These are phyloP conservation scores for Dovyalis caffra DNA, from an alignment of 345 rosid genomes.

Conservation along the genomic window DNA sequence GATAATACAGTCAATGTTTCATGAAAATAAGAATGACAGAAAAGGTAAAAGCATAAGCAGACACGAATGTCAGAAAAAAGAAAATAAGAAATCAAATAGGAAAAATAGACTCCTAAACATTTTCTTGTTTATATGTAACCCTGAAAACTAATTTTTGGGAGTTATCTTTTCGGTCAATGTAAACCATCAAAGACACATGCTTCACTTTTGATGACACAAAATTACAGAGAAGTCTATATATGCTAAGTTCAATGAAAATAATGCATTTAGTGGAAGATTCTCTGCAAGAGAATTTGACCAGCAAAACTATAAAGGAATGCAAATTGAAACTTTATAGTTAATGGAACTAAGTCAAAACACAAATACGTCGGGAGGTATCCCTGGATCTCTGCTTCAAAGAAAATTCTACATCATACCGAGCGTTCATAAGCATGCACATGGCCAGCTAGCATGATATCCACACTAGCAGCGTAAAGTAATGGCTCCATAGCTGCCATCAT, in stretches of 20 bases:
- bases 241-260: too few relatives aligned
- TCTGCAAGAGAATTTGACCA: neutral
- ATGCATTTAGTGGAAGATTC: neutral
- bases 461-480: conserved; percentile 71
- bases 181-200: too few relatives aligned
- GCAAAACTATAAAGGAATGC: neutral
- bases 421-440: conserved; percentile 99
- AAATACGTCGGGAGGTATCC: neutral
- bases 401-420: conserved; percentile 43
- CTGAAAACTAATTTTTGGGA: too few relatives aligned
- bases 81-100: too few relatives aligned
- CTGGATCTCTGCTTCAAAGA: neutral
- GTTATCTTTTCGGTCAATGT: too few relatives aligned
- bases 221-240: too few relatives aligned
- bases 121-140: neutral
- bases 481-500: conserved; percentile 93
- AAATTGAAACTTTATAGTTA: neutral
- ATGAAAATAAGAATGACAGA: conserved; percentile 6
- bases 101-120: neutral
- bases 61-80: too few relatives aligned
- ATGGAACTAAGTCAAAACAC: neutral
- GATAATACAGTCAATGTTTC: conserved; percentile 7
- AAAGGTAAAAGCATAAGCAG: neutral
- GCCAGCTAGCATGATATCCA: conserved; percentile 74
- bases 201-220: too few relatives aligned